A percentile compares a stretch with the other conserved stretches of the same genome.
These are phyloP conservation scores for Penicillium nordicum DNA, from an alignment of 2,329 filamentous ascomycete genomes.

Conservation along the genomic window DNA sequence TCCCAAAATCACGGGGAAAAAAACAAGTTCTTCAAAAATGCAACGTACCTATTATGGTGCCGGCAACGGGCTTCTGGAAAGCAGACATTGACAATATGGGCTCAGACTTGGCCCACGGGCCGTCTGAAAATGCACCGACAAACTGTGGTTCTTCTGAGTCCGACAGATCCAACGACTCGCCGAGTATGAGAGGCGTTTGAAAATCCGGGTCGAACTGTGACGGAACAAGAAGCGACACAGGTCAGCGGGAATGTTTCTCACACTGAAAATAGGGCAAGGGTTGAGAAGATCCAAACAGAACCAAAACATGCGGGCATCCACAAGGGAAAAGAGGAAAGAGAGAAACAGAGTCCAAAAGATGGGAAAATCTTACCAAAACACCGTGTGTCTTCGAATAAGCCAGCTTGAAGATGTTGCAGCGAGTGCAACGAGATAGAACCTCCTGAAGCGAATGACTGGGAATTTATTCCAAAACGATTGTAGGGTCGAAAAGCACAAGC, in stretches of 20 bases:
- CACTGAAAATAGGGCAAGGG: slow-evolving; percentile 4
- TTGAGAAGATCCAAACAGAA: slow-evolving; percentile 20
- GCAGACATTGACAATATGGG: slow-evolving; percentile 74
- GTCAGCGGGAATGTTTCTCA: slow-evolving; percentile 16
- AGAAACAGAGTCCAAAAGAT: slow-evolving; percentile 20
- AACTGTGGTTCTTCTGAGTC: slow-evolving; percentile 46
- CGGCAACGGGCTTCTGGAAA: slow-evolving; percentile 71
- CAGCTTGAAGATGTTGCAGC: slow-evolving; percentile 49
- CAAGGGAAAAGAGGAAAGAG: slow-evolving; percentile 16
- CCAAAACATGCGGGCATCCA: slow-evolving; percentile 26
- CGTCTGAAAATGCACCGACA: slow-evolving; percentile 46
- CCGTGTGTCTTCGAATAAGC: slow-evolving; percentile 47
- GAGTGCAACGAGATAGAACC: slow-evolving; percentile 42
- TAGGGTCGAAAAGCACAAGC: slow-evolving; percentile 33
- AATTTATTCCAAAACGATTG: slow-evolving; percentile 42
- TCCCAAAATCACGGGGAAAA: neutral
- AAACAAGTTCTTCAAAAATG: neutral
- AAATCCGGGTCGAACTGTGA: slow-evolving; percentile 43
- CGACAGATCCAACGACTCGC: slow-evolving; percentile 47
- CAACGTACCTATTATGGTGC: slow-evolving; percentile 77
- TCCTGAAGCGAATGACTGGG: slow-evolving; percentile 47
- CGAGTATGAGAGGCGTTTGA: slow-evolving; percentile 47
- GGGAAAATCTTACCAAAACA: slow-evolving; percentile 41
- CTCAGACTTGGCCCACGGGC: slow-evolving; percentile 56
- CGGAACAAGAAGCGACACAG: slow-evolving; percentile 6